Evolutionary conservation across 257 asterid species (phyloP), one percentile per base, ranked within the genome.

Genomic region (Linaria vulgaris): DNA sequence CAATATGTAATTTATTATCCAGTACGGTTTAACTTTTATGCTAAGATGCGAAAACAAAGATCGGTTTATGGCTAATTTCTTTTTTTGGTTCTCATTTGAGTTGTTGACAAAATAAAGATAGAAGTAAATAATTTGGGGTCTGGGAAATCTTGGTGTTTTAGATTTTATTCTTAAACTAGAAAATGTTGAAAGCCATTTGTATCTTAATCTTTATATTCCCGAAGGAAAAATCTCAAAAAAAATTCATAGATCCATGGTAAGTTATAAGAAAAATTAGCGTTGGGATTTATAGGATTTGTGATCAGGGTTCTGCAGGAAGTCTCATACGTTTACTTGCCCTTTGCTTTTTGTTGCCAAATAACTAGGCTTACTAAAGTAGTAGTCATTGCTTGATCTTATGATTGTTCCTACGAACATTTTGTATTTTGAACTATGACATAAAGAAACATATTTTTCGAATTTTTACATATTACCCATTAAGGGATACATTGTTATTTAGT

Each of bases 281-380:
- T 12, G 17, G 17, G 44, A 39, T 27, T 27, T 27, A 27, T 0
- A 45, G n/a, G 31, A 59, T 51, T 14, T 59, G 14, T 17, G 56
- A 37, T 12, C n/a, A 8, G 27, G 56, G 55, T 54, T 67, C 62
- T 19, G 20, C 41, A 21, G 30, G 49, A 63, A 34, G 61, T 22
- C 16, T 11, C 31, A 30, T 57, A 45, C 10, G 20, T 47, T 34
- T 3, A 23, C 16, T 38, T 4, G 47, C 13, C 41, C 15, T 11
- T 1, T 20, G 22, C 56, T 53, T 44, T 12, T 44, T 44, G 8
- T 3, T 44, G 34, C 6, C 34, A 27, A 3, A 27, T 27, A 27
- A 6, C 34, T 6, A 27, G 34, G 34, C 34, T 27, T 27, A 44
- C 17, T 7, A 44, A 30, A 19, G 14, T 16, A 55, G 46, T 24